phyloP scores from a whole-genome alignment of 2,329 filamentous ascomycete genomes.

The Trichoderma atrobrunneum region DNA sequence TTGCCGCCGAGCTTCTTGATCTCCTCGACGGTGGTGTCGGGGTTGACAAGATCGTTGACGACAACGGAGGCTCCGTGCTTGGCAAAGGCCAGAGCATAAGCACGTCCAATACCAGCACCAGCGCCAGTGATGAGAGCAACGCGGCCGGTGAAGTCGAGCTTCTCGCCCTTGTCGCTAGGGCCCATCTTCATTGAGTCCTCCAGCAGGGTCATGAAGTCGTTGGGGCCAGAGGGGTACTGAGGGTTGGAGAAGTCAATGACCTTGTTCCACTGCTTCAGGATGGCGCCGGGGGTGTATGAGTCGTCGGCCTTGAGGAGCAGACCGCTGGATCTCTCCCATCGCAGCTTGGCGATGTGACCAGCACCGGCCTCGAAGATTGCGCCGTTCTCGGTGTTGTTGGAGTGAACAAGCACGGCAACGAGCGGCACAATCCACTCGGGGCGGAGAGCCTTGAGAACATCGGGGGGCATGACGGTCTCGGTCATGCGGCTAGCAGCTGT shows the following conservation, averaged over 20 bases:
- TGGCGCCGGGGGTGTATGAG: constrained; percentile 80
- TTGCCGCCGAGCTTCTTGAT: constrained; percentile 87
- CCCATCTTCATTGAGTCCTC: constrained; percentile 79
- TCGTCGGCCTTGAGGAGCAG: constrained; percentile 86
- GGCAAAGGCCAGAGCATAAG: constrained; percentile 84
- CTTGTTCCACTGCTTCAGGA: constrained; percentile 86
- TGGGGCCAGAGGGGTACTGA: constrained; percentile 78
- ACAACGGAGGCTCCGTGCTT: constrained; percentile 82
- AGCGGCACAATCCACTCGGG: constrained; percentile 95
- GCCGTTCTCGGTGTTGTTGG: constrained; percentile 83
- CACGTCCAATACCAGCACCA: constrained; percentile 85
- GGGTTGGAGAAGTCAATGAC: constrained; percentile 80
- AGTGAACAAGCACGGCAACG: constrained; percentile 84
- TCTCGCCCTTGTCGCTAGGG: constrained; percentile 67
- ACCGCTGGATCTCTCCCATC: constrained; percentile 92
- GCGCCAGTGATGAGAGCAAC: constrained; percentile 86
- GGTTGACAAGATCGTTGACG: constrained; percentile 93
- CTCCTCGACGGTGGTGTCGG: constrained; percentile 85
- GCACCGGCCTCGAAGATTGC: constrained; percentile 92
- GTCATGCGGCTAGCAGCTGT: constrained; percentile 91
- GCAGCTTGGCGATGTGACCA: constrained; percentile 86
- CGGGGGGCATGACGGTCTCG: constrained; percentile 91
- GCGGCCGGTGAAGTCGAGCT: constrained; percentile 77
- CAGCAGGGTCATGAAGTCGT: constrained; percentile 83
- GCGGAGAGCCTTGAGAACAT: constrained; percentile 78